phyloP scores from a whole-genome alignment of 345 rosid genomes.

The Psidium guajava region DNA sequence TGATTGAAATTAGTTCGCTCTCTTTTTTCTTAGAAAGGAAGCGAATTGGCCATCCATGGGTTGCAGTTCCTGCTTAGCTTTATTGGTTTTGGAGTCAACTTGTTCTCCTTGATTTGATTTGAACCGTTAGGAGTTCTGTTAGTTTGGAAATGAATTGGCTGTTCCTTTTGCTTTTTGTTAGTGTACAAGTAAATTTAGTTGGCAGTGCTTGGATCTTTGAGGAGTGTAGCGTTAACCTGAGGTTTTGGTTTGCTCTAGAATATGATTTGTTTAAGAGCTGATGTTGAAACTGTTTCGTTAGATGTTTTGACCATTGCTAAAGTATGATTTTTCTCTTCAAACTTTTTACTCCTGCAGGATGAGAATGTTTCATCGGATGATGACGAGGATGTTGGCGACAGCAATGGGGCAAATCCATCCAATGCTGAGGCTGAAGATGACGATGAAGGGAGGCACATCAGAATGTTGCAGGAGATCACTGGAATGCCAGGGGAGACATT shows the following conservation, averaged over 20 bases:
- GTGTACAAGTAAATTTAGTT: background rate
- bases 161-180: background rate
- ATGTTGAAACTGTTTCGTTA: background rate
- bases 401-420: background rate
- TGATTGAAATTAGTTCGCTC: background rate
- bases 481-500: slow-evolving; percentile 79
- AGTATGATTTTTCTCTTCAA: background rate
- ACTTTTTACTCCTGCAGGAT: slow-evolving; percentile 30
- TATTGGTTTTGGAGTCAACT: background rate
- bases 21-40: background rate
- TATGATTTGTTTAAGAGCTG: background rate
- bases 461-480: slow-evolving; percentile 76
- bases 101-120: background rate
- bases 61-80: background rate
- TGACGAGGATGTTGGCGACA: slow-evolving; percentile 8
- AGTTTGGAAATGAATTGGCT: background rate
- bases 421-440: slow-evolving; percentile 28
- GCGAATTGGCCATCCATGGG: background rate
- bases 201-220: background rate
- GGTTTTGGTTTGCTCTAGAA: background rate
- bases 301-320: background rate
- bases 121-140: background rate
- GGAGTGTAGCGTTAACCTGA: background rate
- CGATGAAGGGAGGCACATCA: slow-evolving; percentile 49
- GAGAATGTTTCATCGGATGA: slow-evolving; percentile 61